Evolutionary conservation across 257 asterid species (phyloP), one percentile per base, ranked within the genome.

Genomic region (Solanum virginianum): DNA sequence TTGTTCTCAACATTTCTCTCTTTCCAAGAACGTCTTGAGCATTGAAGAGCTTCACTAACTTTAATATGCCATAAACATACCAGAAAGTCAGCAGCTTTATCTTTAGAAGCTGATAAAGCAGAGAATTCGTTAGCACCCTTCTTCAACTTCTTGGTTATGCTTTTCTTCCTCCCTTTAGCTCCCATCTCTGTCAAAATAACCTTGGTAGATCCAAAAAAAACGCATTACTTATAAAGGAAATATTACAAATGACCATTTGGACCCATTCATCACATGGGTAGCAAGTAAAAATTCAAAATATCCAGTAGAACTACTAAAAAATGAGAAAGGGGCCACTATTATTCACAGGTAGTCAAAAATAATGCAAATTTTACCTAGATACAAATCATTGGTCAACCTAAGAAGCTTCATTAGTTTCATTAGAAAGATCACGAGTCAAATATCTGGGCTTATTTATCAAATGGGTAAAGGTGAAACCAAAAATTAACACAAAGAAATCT

Each of bases 21-120:
- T 39, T 26, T 20, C 20, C 49, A 81, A 32, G 51, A n/a, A 81
- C 39, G 39, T 55, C 24, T 29, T 20, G 36, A 41, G 51, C n/a
- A 29, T 41, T n/a, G 43, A 82, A 22, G 41, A 16, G 15, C 54
- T 41, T 59, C n/a, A n/a, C 39, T 13, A 81, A 41, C 18, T 62
- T 15, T 20, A 57, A 24, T 36, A 43, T n/a, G 24, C 24, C 62
- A 53, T 24, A 45, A 69, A 22, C 84, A 22, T 80, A 95, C 98
- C 96, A 95, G 74, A 86, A 89, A 94, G 89, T 95, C 97, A 68
- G 90, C 88, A 66, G 92, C 74, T 11, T 88, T 90, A 29, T 86
- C 92, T 81, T 87, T 91, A 85, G 92, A 56, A 82, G 70, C 86
- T 8, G 93, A 87, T 85, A 92, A 51, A 83, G 80, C 86, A 14